Evolutionary conservation across 139 green algal genomes (phyloP), one percentile per base, ranked within the genome.

Genomic region (Edaphochlamys debaryana): DNA sequence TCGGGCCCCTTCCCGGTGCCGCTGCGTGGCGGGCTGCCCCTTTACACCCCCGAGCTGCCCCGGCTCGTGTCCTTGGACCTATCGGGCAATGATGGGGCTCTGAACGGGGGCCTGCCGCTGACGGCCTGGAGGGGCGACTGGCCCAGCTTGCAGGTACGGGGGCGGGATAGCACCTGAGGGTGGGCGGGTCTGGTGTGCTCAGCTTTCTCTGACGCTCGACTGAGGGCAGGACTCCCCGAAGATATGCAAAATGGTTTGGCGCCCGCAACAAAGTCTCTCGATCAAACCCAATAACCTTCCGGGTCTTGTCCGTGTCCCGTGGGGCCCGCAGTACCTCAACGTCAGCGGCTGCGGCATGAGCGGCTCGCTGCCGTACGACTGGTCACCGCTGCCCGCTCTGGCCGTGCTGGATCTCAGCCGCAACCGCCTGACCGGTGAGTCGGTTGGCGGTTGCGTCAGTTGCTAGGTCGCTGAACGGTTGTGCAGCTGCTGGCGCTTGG

Each of bases 21-120:
- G 23, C 72, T 79, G 36, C 52, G 37, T 3, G 72, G 72, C 72
- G 23, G 7, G 22, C n/a, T 79, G 36, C 72, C 72, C 36, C 34
- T 4, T 9, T 8, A 8, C 29, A 37, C 42, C 9, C 52, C 72
- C 52, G 30, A 4, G 17, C 36, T 79, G 36, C 20, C 2, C 29
- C 9, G 5, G 20, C 37, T 79, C 2, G 27, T 2, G 17, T 66
- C 36, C 0, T 17, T 80, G 40, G 56, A 69, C 58, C 37, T 80
- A 29, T 69, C 56, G 25, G 73, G 73, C 19, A 69, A 80, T 23
- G 30, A 2, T 0, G 29, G 30, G n/a, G n/a, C n/a, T 1, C 48
- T 78, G 48, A 23, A 4, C 48, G 73, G 73, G 27, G 37, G 40
- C 13, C 37, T 80, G 56, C 60, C 73, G 34, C 72, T 79, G 22